Evolutionary conservation across 352 stramenopile species (phyloP), one percentile per base, ranked within the genome.

Genomic region (Peronospora farinosa): DNA sequence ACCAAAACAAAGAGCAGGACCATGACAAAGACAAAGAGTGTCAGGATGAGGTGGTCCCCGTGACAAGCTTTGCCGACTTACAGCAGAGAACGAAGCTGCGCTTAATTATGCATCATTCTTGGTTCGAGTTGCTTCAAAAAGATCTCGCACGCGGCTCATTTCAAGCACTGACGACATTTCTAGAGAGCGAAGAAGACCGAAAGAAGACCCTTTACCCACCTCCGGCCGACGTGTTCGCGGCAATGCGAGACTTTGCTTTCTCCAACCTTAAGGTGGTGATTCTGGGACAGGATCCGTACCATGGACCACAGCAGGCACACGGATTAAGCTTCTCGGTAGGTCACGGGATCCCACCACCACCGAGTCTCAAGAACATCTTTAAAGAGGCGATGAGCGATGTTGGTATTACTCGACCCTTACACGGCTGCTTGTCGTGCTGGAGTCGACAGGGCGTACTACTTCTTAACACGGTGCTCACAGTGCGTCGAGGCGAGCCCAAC

Each of bases 301-400:
- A 96, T 47, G 86, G 85, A 6, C 78, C 80, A 0, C 68, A 70
- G 4, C 86, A 96, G 52, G 87, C 87, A 11, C 86, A 96, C 27
- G 87, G 87, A 0, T 62, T 96, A 31, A 87, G 77, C 32, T 96
- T 96, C 65, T 96, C 87, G 3, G 96, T 99, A 31, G 69, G 79
- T 39, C 72, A 80, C 15, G 95, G 93, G 9, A 63, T 99, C 0
- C 57, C 58, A 25, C 70, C 85, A 11, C 97, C 97, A 13, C 96
- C 96, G 3, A 98, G 88, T 30, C 74, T 99, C 27, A 81, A 84
- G 37, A 99, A 99, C 69, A 99, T 99, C 49, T 98, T 97, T 72
- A 98, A 98, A 60, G 96, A 99, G 65, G 75, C 91, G 10, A 72
- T 84, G 32, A 65, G 42, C 3, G 88, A 97, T 60, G 69, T 95